Percentiles rank a stretch among this genome's conserved stretches.
Evolutionary conservation across 192 early-diverging fungal species (phyloP).

Genomic region (Funneliformis mosseae): DNA sequence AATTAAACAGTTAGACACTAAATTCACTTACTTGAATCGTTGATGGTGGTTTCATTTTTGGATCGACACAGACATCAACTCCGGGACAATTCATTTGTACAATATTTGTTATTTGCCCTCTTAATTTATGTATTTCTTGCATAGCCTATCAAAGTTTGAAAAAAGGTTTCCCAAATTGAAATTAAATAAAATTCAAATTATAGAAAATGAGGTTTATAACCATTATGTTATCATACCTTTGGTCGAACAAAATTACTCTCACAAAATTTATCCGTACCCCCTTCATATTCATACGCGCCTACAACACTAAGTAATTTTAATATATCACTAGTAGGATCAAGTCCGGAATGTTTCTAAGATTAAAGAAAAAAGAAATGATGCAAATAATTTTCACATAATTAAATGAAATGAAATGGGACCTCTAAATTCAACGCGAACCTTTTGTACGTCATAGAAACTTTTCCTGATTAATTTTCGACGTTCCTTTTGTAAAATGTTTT

Average conservation of each 20-base stretch:
- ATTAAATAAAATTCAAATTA: neutral
- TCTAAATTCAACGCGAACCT: slow-evolving; percentile 32
- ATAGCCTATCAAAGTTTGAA: slow-evolving; percentile 51
- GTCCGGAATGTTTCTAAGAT: slow-evolving; percentile 67
- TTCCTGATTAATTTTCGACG: slow-evolving; percentile 56
- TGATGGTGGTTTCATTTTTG: slow-evolving; percentile 66
- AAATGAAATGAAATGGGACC: too few relatives aligned
- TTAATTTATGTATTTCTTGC: slow-evolving; percentile 78
- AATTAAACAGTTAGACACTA: slow-evolving; percentile 1
- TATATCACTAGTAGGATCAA: slow-evolving; percentile 83
- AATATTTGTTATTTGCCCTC: slow-evolving; percentile 72
- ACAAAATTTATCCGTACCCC: slow-evolving; percentile 71
- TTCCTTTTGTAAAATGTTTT: slow-evolving; percentile 63
- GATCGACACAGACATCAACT: slow-evolving; percentile 60
- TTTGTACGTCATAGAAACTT: slow-evolving; percentile 75
- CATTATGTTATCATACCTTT: slow-evolving; percentile 57
- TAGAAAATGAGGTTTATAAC: neutral
- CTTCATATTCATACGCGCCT: slow-evolving; percentile 83
- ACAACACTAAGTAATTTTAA: slow-evolving; percentile 84
- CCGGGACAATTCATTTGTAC: slow-evolving; percentile 66
- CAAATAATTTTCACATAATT: neutral
- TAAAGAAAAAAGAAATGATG: neutral
- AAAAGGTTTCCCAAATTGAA: neutral
- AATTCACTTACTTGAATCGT: neutral
- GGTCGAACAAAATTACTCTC: slow-evolving; percentile 79